Percentiles rank a stretch among this genome's conserved stretches.
Evolutionary conservation across 768 basidiomycete genomes (phyloP).

Genomic region (Russula lepida): DNA sequence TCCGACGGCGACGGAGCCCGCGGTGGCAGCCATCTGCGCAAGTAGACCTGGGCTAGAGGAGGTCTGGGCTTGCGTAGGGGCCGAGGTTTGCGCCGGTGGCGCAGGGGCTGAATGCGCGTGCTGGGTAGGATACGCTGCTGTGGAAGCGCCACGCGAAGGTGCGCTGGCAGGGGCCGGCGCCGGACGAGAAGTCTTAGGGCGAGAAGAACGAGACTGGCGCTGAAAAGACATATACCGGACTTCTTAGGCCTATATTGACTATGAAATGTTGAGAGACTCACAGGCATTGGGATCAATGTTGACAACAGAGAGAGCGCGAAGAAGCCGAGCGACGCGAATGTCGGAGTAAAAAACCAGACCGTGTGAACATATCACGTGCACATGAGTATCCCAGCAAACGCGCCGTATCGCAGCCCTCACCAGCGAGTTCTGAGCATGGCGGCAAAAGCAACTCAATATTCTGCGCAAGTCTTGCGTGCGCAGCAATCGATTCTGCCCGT

Average conservation of each 20-base stretch:
- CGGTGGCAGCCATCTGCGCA: constrained; percentile 82
- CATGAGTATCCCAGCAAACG: not conserved
- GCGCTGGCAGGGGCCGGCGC: constrained; percentile 39
- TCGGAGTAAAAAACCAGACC: not conserved
- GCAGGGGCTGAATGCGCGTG: constrained; percentile 33
- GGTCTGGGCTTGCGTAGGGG: constrained; percentile 28
- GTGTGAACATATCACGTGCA: constrained; percentile 12
- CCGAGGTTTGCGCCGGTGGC: constrained; percentile 23
- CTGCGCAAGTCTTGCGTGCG: constrained; percentile 8
- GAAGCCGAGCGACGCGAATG: constrained; percentile 7
- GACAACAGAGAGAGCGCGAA: not conserved
- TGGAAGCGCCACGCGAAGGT: constrained; percentile 28
- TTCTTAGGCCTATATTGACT: not conserved
- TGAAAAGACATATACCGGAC: constrained; percentile 24
- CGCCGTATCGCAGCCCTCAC: not conserved
- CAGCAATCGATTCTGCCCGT: not conserved
- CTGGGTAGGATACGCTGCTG: constrained; percentile 24
- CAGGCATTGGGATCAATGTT: constrained; percentile 36
- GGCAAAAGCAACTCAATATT: constrained; percentile 1
- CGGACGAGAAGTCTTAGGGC: constrained; percentile 38
- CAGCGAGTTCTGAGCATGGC: not conserved
- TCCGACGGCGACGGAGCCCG: constrained; percentile 83
- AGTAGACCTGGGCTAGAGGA: constrained; percentile 55
- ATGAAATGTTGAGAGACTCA: constrained; percentile 26
- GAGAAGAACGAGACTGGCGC: constrained; percentile 76